Base-by-base conservation (phyloP, 345 rosid species). In the Camelina hispida region DNA sequence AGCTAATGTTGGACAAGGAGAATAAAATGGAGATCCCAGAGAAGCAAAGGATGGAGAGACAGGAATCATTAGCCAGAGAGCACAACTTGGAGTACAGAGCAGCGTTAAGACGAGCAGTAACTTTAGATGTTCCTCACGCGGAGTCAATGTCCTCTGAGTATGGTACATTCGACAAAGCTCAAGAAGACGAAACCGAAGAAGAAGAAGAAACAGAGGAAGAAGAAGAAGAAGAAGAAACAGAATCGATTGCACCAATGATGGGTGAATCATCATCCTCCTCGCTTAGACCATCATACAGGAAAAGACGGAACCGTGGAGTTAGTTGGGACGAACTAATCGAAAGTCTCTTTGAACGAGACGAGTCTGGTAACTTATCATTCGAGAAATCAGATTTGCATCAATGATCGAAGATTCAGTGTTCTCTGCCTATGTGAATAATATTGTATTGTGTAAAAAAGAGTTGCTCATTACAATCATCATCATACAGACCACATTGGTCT, bases 21-120 rank as follows among this genome's bases (percentile, higher is more conserved):
- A 57, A 56, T 18, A 75, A 47, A 32, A 87, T 81, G 93, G 91
- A 84, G 83, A 87, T 85, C 44, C 97, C 97, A 0, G 86, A 75
- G 44, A 84, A 87, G 81, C 99, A 92, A 76, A 86, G 78, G 75
- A 95, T 92, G 97, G 97, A 95, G 83, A 84, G 93, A 54, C 97
- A 90, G 76, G 81, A 92, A 77, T 85, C 92, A 9, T 35, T 89
- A 67, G 92, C 79, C 2, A 84, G 83, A 75, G 97, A 93, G 47
- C 96, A 91, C 70, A 79, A 44, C 0, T 73, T 87, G 70, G 97
- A 94, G 83, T 75, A 94, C 80, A 85, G 72, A 81, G 97, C 93
- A n/a, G 99, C 97, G 1, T 64, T 90, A 57, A 84, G 87, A 69
- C 90, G 97, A 75, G 97, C 96, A 22, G 98, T 84, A 43, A 85